Conservation (phyloP, 2,329 filamentous ascomycete genomes). For the Diatrype stigma region DNA sequence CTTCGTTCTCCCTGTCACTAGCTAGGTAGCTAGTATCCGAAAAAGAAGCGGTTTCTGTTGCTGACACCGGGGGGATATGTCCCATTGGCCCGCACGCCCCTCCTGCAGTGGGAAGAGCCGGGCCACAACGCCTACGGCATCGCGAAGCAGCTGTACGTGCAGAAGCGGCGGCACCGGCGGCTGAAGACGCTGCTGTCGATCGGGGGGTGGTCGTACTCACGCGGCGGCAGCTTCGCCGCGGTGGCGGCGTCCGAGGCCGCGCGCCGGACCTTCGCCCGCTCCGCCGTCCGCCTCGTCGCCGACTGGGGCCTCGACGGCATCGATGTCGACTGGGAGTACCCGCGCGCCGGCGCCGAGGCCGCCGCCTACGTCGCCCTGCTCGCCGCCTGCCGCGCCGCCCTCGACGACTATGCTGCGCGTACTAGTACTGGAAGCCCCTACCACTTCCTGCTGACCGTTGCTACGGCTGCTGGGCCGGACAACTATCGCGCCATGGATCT, state of each 20-base stretch:
- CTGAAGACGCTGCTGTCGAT: constrained; percentile 78
- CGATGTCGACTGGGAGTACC: constrained; percentile 57
- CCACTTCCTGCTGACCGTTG: constrained; percentile 48
- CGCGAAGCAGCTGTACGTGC: constrained; percentile 69
- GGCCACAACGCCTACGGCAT: constrained; percentile 71
- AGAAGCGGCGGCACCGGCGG: constrained; percentile 72
- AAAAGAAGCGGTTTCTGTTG: too few relatives aligned
- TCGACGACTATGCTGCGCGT: constrained; percentile 23
- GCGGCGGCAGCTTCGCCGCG: constrained; percentile 62
- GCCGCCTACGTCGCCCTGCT: constrained; percentile 39
- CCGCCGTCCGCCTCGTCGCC: constrained; percentile 64
- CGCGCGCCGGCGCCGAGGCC: constrained; percentile 34
- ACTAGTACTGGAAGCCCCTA: constrained; percentile 25
- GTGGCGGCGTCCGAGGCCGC: constrained; percentile 59
- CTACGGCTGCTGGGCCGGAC: constrained; percentile 42
- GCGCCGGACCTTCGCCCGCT: constrained; percentile 61
- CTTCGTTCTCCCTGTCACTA: too few relatives aligned
- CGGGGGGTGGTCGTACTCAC: constrained; percentile 80
- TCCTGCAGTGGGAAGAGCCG: constrained; percentile 42
- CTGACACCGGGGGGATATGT: too few relatives aligned
- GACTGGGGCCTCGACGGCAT: constrained; percentile 60
- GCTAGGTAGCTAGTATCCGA: too few relatives aligned
- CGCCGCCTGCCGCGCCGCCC: constrained; percentile 35
- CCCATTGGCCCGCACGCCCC: too few relatives aligned
- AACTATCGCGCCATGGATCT: constrained; percentile 50